Conservation (phyloP, 768 basidiomycete genomes). For the Kwoniella botswanensis region DNA sequence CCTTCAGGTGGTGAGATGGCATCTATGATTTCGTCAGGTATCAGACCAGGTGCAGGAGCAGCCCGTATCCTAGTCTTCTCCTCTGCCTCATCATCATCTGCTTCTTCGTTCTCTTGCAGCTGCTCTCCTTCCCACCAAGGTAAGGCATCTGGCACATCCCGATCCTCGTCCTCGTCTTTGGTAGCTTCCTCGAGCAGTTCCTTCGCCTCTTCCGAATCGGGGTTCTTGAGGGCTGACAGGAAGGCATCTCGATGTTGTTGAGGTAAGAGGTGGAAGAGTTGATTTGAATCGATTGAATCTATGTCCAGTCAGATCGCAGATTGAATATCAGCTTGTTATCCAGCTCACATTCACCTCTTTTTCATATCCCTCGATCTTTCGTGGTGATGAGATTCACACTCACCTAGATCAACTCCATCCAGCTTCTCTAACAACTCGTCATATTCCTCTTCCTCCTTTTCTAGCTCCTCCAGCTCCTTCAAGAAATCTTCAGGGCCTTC, state of each 20-base stretch:
- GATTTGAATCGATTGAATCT: constrained; percentile 50
- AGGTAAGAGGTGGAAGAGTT: constrained; percentile 48
- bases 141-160: constrained; percentile 12
- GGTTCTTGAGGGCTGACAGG: constrained; percentile 38
- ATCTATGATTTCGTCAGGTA: constrained; percentile 17
- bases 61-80: constrained; percentile 1
- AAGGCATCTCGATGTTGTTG: constrained; percentile 46
- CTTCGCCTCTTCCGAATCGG: constrained; percentile 40
- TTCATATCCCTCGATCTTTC: neutral
- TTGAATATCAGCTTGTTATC: too few relatives aligned
- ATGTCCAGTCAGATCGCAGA: neutral
- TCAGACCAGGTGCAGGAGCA: constrained; percentile 28
- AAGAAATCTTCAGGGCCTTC: constrained; percentile 11
- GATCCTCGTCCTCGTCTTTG: constrained; percentile 6
- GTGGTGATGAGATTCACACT: constrained; percentile 10
- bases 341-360: too few relatives aligned
- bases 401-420: constrained; percentile 45
- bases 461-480: constrained; percentile 9
- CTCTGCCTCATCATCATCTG: constrained; percentile 12
- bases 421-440: constrained; percentile 40
- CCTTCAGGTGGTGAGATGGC: constrained; percentile 39
- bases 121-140: constrained; percentile 40
- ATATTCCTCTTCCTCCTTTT: constrained; percentile 32
- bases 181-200: constrained; percentile 35
- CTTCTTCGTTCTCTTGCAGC: constrained; percentile 26